Percentiles rank a stretch among this genome's conserved stretches.
Evolutionary conservation across 805 yeast species (phyloP).

Genomic region (Schwanniomyces yamadae): DNA sequence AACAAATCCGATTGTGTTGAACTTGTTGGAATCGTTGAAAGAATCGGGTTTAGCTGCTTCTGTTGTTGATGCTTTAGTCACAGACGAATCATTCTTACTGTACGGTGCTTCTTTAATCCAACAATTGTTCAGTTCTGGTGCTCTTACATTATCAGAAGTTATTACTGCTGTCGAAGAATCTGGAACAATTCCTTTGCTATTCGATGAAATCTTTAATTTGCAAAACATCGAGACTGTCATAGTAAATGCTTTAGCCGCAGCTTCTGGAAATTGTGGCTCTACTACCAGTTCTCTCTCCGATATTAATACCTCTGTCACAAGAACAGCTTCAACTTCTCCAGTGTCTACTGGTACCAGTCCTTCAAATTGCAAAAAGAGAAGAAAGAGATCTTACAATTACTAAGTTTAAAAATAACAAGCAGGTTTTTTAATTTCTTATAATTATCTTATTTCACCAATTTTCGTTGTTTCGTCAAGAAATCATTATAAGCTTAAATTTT

Average conservation of each 20-base stretch:
- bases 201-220: conserved; percentile 38
- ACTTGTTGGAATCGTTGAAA: conserved; percentile 44
- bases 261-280: conserved; percentile 36
- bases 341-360: conserved; percentile 11
- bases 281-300: conserved; percentile 18
- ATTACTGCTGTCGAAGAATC: conserved; percentile 32
- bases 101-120: conserved; percentile 39
- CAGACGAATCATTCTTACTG: conserved; percentile 34
- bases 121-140: conserved; percentile 27
- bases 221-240: conserved; percentile 39
- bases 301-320: conserved; percentile 24
- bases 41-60: conserved; percentile 40
- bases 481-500: too few species aligned
- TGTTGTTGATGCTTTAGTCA: conserved; percentile 37
- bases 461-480: too few species aligned
- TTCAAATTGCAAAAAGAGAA: conserved; percentile 15
- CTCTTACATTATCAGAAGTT: conserved; percentile 26
- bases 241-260: conserved; percentile 44
- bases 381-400: conserved; percentile 24
- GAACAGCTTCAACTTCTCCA: conserved; percentile 18
- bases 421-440: too few species aligned
- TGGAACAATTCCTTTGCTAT: conserved; percentile 36
- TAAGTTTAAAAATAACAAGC: too few species aligned
- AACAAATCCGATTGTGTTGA: conserved; percentile 21
- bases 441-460: too few species aligned